Base-by-base conservation (phyloP, 2,329 filamentous ascomycete species). In the Orbilia quercus region DNA sequence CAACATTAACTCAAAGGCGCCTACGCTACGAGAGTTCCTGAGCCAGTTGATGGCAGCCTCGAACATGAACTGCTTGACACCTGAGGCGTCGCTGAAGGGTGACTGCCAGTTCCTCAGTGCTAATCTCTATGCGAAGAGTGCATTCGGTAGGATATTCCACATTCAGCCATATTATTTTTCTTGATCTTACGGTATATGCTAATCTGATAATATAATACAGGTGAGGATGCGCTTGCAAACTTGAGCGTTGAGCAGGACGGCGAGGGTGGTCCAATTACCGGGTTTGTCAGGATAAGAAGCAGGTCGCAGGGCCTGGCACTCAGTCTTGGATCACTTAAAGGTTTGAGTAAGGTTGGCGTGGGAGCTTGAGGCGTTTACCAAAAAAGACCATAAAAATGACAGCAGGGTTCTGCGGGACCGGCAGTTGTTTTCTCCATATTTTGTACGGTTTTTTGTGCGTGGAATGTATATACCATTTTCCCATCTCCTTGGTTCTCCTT, bases 1-100 rank as follows among this genome's bases (percentile, higher is more conserved):
- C 82, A 99, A 99, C 83, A 98, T 99, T 83, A 97, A 97, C 83
- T 96, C 91, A 76, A 98, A 97, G 85, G 92, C 91, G 77, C 96
- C 94, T 84, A 90, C 88, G 25, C 85, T 99, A 74, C 88, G 94
- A 54, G 92, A 96, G 18, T 99, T 99, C 87, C 83, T 99, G 76
- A 90, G 91, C 77, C 90, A 96, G 80, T 84, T 99, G 73, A 98
- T 98, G 95, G 92, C 92, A 74, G 94, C 91, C 81, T 99, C 95
- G 60, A 98, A 99, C 82, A 99, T 99, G 95, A 95, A 89, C 81
- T 99, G 95, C 81, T 83, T 99, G 79, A 99, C 95, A 5, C 95
- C 95, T 1, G 95, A 98, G 80, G 95, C 94, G 22, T 96, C 92
- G 72, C 86, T 99, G 81, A 94, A 96, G 85, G 95, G 95, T 58